Conservation (phyloP, 176 grass and related monocot species). For the Oryza rufipogon region DNA sequence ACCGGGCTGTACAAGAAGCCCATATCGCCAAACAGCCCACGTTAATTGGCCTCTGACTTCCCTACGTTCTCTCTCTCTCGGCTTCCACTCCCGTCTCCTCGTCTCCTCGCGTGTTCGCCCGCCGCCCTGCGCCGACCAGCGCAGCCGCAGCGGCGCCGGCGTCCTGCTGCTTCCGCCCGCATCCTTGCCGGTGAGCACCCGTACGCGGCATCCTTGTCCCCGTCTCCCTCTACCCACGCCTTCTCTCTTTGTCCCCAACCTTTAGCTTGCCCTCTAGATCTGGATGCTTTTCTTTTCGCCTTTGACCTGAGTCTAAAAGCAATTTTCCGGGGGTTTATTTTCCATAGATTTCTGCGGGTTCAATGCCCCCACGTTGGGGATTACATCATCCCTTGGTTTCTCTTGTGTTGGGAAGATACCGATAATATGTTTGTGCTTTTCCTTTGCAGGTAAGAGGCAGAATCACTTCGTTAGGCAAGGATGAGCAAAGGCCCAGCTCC, state of each 20-base stretch:
- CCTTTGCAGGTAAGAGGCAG: not conserved
- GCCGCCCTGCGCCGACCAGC: not conserved
- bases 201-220: not conserved
- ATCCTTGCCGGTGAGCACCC: not conserved
- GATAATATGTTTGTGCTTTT: not conserved
- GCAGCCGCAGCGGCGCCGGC: too few relatives aligned
- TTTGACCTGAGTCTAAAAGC: not conserved
- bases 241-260: not conserved
- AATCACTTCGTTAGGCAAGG: constrained; percentile 29
- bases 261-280: not conserved
- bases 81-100: not conserved
- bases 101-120: not conserved
- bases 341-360: not conserved
- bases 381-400: not conserved
- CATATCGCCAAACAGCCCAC: too few relatives aligned
- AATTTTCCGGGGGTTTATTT: not conserved
- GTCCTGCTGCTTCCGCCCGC: not conserved
- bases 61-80: too few relatives aligned
- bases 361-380: not conserved
- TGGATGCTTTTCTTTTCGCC: not conserved
- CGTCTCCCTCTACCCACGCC: not conserved
- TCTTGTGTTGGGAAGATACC: not conserved
- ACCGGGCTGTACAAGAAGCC: too few relatives aligned
- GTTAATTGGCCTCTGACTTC: too few relatives aligned
- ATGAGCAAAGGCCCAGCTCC: constrained; percentile 74